Percentiles rank a stretch among this genome's conserved stretches.
Evolutionary conservation across 345 rosid genomes (phyloP).

Genomic region (Camelina sativa): DNA sequence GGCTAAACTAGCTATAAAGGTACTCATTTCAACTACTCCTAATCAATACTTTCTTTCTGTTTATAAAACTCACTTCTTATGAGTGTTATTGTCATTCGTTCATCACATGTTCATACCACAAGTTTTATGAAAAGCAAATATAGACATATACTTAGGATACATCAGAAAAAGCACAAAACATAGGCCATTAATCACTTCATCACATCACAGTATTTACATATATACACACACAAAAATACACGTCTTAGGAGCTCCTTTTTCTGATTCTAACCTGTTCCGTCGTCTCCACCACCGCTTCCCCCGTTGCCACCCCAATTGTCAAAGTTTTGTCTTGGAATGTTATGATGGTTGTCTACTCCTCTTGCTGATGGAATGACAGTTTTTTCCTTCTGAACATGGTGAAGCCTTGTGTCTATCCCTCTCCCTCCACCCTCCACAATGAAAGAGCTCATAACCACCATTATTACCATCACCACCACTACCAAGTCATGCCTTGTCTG

Average conservation of each 20-base stretch:
- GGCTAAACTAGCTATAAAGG: neutral
- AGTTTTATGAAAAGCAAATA: neutral
- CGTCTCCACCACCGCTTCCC: conserved; percentile 37
- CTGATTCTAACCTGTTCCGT: conserved; percentile 37
- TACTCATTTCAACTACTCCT: neutral
- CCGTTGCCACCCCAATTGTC: conserved; percentile 42
- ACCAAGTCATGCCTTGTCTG: conserved; percentile 17
- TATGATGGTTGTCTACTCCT: conserved; percentile 54
- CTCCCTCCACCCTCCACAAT: conserved; percentile 41
- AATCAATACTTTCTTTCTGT: neutral
- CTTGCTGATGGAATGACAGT: conserved; percentile 35
- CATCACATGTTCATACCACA: neutral
- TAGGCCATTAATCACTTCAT: neutral
- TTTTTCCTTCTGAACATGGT: conserved; percentile 28
- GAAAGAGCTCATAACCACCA: conserved; percentile 31
- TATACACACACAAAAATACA: neutral
- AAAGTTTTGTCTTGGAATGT: conserved; percentile 56
- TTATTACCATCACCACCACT: conserved; percentile 24
- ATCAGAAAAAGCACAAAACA: conserved; percentile 10
- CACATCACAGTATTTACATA: conserved; percentile 12
- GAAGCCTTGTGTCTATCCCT: conserved; percentile 23
- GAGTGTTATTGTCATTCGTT: neutral
- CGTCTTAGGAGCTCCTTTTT: conserved; percentile 19
- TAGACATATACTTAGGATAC: conserved; percentile 1
- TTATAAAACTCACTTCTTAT: conserved; percentile 7